Percentiles rank a stretch among this genome's conserved stretches.
These are phyloP conservation scores for Sanghuangporus weigelae DNA, from an alignment of 1,284 basidiomycete species.

Conservation along the genomic window DNA sequence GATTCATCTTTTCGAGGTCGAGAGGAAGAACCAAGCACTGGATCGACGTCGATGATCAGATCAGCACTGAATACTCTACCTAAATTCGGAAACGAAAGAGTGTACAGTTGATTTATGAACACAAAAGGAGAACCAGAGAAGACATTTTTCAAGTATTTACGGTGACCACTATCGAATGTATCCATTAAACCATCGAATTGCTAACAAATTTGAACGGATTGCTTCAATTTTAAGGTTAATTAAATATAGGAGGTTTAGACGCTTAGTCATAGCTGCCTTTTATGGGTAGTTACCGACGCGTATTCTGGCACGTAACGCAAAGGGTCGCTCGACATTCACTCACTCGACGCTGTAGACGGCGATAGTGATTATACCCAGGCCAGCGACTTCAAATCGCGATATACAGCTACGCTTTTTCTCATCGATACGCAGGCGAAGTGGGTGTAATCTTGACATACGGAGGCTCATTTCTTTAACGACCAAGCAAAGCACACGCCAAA, in stretches of 20 bases:
- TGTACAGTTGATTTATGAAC: too few relatives aligned
- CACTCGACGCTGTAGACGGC: neutral
- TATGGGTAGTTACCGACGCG: neutral
- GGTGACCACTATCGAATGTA: too few relatives aligned
- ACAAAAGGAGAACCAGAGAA: too few relatives aligned
- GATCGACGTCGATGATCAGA: too few relatives aligned
- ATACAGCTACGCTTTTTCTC: neutral
- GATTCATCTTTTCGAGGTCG: too few relatives aligned
- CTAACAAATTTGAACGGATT: neutral
- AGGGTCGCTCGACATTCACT: slow-evolving; percentile 3
- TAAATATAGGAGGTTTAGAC: neutral
- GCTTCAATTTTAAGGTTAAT: neutral
- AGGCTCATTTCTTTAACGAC: slow-evolving; percentile 1
- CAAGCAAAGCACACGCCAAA: neutral
- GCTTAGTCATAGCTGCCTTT: neutral
- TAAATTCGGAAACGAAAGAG: too few relatives aligned
- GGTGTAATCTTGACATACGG: neutral
- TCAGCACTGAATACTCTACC: too few relatives aligned
- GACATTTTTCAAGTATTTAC: too few relatives aligned
- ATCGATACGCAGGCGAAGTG: neutral
- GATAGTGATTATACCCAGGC: slow-evolving; percentile 2
- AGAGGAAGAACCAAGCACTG: too few relatives aligned
- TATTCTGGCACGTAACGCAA: slow-evolving; percentile 3
- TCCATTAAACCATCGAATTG: neutral
- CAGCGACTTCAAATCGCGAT: neutral